phyloP scores from a whole-genome alignment of 2,329 filamentous ascomycete genomes.

The Colletotrichum destructivum region DNA sequence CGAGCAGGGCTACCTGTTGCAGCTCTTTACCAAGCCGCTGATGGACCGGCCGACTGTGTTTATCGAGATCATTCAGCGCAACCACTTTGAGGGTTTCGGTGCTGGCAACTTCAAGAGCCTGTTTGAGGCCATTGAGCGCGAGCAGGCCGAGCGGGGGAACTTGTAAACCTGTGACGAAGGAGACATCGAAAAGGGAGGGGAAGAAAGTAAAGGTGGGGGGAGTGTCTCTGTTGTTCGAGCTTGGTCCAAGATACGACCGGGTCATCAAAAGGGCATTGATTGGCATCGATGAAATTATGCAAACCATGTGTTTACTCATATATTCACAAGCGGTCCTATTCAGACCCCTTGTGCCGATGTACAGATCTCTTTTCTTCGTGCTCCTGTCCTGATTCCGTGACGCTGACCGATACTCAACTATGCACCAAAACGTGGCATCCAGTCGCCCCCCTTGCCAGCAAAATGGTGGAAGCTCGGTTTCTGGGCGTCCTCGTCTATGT shows the following conservation, averaged over 20 bases:
- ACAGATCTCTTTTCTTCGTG: background rate
- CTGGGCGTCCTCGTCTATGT: no score
- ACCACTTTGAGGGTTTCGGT: slow-evolving; percentile 92
- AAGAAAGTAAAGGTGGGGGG: no score
- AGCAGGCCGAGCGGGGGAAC: slow-evolving; percentile 90
- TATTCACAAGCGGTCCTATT: background rate
- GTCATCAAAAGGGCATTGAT: background rate
- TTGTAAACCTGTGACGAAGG: slow-evolving; percentile 56
- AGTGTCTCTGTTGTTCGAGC: background rate
- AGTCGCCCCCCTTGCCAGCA: background rate
- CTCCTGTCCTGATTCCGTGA: background rate
- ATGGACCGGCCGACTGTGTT: slow-evolving; percentile 97
- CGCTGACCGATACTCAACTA: background rate
- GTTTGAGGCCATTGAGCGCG: slow-evolving; percentile 95
- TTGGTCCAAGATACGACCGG: background rate
- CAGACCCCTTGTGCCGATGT: slow-evolving; percentile 4
- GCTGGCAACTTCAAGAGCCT: slow-evolving; percentile 96
- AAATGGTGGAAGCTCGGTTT: background rate
- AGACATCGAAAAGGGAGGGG: no score
- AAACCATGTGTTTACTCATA: slow-evolving; percentile 16
- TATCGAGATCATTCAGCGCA: slow-evolving; percentile 94
- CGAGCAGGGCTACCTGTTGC: slow-evolving; percentile 86
- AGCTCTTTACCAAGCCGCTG: slow-evolving; percentile 87
- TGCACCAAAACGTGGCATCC: background rate
- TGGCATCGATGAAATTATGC: slow-evolving; percentile 5